phyloP scores from a whole-genome alignment of 202 grass and related monocot species.

The Carex sylvatica region DNA sequence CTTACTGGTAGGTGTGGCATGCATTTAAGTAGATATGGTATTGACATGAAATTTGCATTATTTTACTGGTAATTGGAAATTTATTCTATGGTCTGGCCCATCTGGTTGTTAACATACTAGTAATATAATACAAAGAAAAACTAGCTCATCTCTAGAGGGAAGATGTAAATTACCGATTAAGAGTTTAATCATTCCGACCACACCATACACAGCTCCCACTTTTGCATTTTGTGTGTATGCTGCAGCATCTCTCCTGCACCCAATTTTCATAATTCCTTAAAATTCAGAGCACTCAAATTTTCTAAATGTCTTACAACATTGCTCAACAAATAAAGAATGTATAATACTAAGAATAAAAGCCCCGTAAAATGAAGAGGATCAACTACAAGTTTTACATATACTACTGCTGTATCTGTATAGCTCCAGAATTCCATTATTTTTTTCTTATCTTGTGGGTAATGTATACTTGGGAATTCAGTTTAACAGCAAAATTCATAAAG shows the following conservation, averaged over 20 bases:
- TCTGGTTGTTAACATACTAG: too few species aligned
- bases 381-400: neutral
- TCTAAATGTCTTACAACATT: conserved; percentile 1
- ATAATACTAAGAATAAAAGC: neutral
- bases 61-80: too few species aligned
- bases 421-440: neutral
- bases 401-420: neutral
- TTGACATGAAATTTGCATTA: too few species aligned
- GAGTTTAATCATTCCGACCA: too few species aligned
- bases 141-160: too few species aligned
- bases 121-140: too few species aligned
- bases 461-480: neutral
- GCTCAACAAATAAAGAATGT: conserved; percentile 2
- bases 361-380: neutral
- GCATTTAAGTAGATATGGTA: too few species aligned
- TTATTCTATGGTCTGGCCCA: too few species aligned
- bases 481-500: neutral
- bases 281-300: neutral
- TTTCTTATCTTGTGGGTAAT: conserved; percentile 4
- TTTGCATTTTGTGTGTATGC: neutral
- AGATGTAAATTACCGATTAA: too few species aligned
- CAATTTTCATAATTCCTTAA: conserved; percentile 4
- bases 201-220: too few species aligned
- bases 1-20: too few species aligned
- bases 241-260: conserved; percentile 32